Base-by-base conservation (phyloP, 306 rosid genomes). In the Hylodesmum podocarpum region DNA sequence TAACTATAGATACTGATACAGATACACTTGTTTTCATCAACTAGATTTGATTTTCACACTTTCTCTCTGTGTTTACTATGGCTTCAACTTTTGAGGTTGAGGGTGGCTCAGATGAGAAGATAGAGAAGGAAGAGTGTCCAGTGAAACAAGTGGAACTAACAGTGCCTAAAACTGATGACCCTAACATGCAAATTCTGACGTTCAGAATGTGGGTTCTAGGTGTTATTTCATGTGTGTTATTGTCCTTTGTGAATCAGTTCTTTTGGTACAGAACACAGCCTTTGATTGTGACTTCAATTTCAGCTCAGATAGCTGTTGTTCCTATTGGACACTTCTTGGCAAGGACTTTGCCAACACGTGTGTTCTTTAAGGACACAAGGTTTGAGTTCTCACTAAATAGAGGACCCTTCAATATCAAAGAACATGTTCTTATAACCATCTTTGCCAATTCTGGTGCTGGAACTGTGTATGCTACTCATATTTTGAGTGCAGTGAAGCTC, bases 241-340 rank as follows among this genome's bases (percentile, higher is more conserved):
- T 94, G 31, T 88, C 98, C 29, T 94, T 91, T 78, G 96, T 86
- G 71, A 94, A 91, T 57, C 98, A 94, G 69, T 94, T 94, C 87
- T 91, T 91, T 19, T 94, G 97, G 97, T 94, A 94, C 76, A 85
- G 98, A 57, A 82, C 85, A 10, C 84, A 90, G 80, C 98, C 98
- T 14, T 61, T 94, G 84, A 28, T n/a, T 5, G 66, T 91, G 16
- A 31, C 87, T 15, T 84, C 98, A 0, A 85, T 91, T 44, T 82
- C 94, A 54, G 97, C 92, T 6, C 98, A 91, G 82, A 94, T 94
- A 81, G 98, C 97, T 40, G 97, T 94, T 25, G 96, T 94, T 64
- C 98, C 98, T 1, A 44, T 94, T 2, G 98, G 97, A 5, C 97
- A 88, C 59, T 81, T 91, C 39, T 86, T 91, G 97, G 98, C 97